Evolutionary conservation across 2,329 filamentous ascomycete genomes (phyloP), one percentile per base, ranked within the genome.

Genomic region (Paecilomyces fulvus): DNA sequence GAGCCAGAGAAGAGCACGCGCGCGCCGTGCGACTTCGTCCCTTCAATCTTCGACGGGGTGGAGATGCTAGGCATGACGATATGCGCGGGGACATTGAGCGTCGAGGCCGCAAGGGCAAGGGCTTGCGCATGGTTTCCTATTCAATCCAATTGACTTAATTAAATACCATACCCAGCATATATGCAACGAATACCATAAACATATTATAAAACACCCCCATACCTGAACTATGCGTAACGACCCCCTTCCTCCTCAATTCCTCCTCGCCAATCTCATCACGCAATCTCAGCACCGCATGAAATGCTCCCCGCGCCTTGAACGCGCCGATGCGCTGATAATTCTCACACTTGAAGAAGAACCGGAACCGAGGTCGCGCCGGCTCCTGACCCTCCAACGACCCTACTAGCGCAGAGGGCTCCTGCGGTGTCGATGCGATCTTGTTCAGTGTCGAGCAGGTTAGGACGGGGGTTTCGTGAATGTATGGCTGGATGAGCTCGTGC

Each of bases 41-140:
- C 92, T 3, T 88, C 86, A 60, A 96, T 90, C 73, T 97, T 97
- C 60, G 85, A 86, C n/a, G 88, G 83, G 0, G 89, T 87, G 56
- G 86, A 87, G 67, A 94, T 94, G n/a, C 75, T 71, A 0, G 92
- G 92, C 92, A 97, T 97, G 58, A 97, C 86, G 67, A 97, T 92
- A 75, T 92, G 84, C 0, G 90, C 90, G 10, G 87, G 86, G 60
- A 96, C 85, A 54, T 79, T 76, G 67, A 87, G 83, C 37, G 86
- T 86, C 17, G 79, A 80, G 1, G 92, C 91, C 0, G 92, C 92
- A 53, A 96, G 86, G 1, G 92, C 84, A 56, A 97, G 84, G 1
- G 94, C 92, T 78, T 96, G 91, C 0, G 92, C 92, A 70, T 97
- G 94, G 75, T 97, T 97, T 58, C 92, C 92, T 92, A 60, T 43